Evolutionary conservation across 202 grass and related monocot genomes (phyloP), one percentile per base, ranked within the genome.

Genomic region (Elaeis oleifera): DNA sequence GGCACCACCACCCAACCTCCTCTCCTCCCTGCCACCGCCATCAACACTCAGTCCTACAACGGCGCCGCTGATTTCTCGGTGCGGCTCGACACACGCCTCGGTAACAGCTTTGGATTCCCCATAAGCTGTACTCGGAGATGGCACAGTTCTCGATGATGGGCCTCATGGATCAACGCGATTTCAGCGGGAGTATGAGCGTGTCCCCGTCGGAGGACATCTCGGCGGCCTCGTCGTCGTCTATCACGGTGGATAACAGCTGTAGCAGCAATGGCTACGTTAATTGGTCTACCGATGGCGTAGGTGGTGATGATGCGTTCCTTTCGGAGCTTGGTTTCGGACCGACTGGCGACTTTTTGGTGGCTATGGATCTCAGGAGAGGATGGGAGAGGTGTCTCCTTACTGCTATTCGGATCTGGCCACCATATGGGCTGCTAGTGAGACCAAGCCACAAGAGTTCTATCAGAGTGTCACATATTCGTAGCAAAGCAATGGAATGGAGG

Each of bases 181-280:
- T 49, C 11, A 19, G 4, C 16, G 39, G 44, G 22, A 57, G 49
- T 6, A 13, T 18, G 49, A 50, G 5, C 2, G 24, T 63, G 49
- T 63, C 57, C 13, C 58, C 51, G 17, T 64, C 66, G 52, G 75
- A 78, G 23, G 75, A 32, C 16, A 60, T 54, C 0, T 71, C 75
- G 16, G 53, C 29, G 9, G 67, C 75, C 28, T 78, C 75, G 15
- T 44, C 36, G 11, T 78, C 75, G 17, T 58, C 75, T 0, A 21
- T 78, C 51, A 70, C 66, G 23, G 66, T 71, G 58, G 75, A 71
- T 24, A 71, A 64, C 21, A 51, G 53, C 72, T 67, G 31, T 32
- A 50, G 31, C 53, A 50, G 20, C 17, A 75, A 56, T 44, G 29
- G 16, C 27, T 31, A 20, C 25, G 6, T n/a, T 6, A 73, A 73